Percentiles rank a stretch among this genome's conserved stretches.
Evolutionary conservation across 2,329 filamentous ascomycete species (phyloP).

Genomic region (Botrytis squamosa): DNA sequence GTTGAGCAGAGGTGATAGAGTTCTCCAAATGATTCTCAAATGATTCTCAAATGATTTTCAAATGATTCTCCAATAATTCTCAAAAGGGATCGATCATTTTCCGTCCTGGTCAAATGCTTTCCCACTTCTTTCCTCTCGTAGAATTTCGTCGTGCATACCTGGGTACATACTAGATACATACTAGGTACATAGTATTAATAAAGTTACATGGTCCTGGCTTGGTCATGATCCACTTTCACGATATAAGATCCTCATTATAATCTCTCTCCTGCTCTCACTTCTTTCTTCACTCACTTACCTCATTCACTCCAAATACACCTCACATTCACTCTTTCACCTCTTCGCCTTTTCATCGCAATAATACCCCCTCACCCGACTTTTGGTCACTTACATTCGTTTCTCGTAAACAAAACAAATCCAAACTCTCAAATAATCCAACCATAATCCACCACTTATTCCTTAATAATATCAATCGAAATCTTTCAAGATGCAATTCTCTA

Average conservation of each 20-base stretch:
- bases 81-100: not conserved
- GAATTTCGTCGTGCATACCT: not conserved
- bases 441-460: conserved; percentile 26
- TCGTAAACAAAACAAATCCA: not conserved
- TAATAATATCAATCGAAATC: conserved; percentile 33
- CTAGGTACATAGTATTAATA: not conserved
- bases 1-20: not conserved
- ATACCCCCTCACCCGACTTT: conserved; percentile 1
- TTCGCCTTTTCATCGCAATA: not conserved
- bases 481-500: conserved; percentile 44
- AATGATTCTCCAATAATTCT: not conserved
- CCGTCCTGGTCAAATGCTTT: not conserved
- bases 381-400: conserved; percentile 19
- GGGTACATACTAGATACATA: too few species aligned
- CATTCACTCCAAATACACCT: not conserved
- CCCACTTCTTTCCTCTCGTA: not conserved
- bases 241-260: conserved; percentile 14
- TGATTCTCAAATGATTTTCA: not conserved
- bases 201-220: not conserved
- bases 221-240: not conserved
- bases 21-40: not conserved
- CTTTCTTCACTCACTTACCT: not conserved
- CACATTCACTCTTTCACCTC: not conserved
- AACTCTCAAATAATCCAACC: conserved; percentile 24
- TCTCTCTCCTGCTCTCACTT: not conserved